Evolutionary conservation across 441 rosid genomes (phyloP).

Genomic region (Syzygium malaccense): DNA sequence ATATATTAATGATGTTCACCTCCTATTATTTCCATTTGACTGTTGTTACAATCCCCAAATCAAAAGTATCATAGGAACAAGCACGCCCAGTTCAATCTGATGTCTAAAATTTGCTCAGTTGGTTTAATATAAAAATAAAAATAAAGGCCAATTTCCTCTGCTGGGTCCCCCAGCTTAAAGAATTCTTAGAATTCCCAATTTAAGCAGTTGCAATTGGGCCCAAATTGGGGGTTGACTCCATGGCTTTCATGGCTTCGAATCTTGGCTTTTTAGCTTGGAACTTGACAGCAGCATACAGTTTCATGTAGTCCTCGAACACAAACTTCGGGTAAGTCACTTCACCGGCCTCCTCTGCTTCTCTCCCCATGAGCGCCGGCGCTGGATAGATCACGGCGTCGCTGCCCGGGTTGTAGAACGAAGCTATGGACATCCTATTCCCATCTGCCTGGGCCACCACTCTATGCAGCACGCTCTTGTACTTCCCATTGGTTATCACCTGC

Average conservation of each 20-base stretch:
- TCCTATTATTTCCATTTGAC: background rate
- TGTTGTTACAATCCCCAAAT: background rate
- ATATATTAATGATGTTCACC: background rate
- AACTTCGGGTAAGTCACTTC: constrained; percentile 55
- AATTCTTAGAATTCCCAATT: background rate
- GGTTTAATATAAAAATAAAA: background rate
- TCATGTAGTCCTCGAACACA: constrained; percentile 90
- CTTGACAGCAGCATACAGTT: constrained; percentile 62
- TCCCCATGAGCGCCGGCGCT: constrained; percentile 55
- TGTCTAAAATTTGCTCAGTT: background rate
- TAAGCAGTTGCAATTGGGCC: constrained; percentile 46
- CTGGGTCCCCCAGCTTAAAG: background rate
- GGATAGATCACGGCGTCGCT: constrained; percentile 78
- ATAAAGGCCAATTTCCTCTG: background rate
- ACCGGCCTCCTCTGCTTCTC: constrained; percentile 23
- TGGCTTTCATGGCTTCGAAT: constrained; percentile 76
- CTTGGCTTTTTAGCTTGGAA: constrained; percentile 89
- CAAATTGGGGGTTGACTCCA: constrained; percentile 15
- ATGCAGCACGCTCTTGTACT: constrained; percentile 84
- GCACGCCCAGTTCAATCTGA: background rate
- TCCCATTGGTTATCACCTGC: constrained; percentile 88
- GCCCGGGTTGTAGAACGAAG: constrained; percentile 94
- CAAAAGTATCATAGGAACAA: background rate
- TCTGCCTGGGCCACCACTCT: constrained; percentile 72
- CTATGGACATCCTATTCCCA: constrained; percentile 81